Evolutionary conservation across 2,329 filamentous ascomycete genomes (phyloP).

Genomic region (Sporothrix humicola): DNA sequence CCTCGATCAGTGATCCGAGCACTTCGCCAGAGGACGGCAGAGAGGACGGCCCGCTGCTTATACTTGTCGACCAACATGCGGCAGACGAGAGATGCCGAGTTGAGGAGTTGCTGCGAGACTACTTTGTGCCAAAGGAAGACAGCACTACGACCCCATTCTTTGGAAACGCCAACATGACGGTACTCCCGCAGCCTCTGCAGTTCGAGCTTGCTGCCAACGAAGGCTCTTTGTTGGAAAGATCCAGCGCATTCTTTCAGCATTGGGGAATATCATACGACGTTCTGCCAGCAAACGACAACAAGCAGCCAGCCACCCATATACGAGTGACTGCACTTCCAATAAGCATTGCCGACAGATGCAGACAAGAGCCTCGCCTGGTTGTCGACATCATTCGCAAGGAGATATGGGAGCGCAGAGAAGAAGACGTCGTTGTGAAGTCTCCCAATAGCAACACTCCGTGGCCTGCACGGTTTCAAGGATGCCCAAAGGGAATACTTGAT

Average conservation of each 20-base stretch:
- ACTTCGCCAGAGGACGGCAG: neutral
- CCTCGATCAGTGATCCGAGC: conserved; percentile 31
- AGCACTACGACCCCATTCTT: conserved; percentile 36
- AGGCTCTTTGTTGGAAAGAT: conserved; percentile 58
- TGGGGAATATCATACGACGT: conserved; percentile 78
- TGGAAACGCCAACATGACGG: conserved; percentile 41
- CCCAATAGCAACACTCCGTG: conserved; percentile 49
- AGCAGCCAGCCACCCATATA: conserved; percentile 42
- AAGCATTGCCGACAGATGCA: conserved; percentile 77
- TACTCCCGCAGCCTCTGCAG: conserved; percentile 59
- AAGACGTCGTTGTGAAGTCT: conserved; percentile 44
- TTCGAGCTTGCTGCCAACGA: conserved; percentile 72
- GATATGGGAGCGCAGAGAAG: conserved; percentile 66
- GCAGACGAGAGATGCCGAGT: conserved; percentile 87
- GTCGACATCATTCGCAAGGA: conserved; percentile 77
- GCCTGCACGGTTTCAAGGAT: conserved; percentile 68
- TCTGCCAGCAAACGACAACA: too few relatives aligned
- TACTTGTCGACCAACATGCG: conserved; percentile 91
- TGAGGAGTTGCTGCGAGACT: conserved; percentile 68
- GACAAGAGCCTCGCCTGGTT: conserved; percentile 71
- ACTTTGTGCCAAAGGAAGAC: conserved; percentile 48
- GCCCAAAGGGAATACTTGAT: conserved; percentile 77
- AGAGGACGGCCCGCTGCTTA: conserved; percentile 52
- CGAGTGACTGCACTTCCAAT: conserved; percentile 67
- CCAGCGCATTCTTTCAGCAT: conserved; percentile 62